Conservation (phyloP, 176 grass and related monocot genomes). For the Phoenix roebelenii region DNA sequence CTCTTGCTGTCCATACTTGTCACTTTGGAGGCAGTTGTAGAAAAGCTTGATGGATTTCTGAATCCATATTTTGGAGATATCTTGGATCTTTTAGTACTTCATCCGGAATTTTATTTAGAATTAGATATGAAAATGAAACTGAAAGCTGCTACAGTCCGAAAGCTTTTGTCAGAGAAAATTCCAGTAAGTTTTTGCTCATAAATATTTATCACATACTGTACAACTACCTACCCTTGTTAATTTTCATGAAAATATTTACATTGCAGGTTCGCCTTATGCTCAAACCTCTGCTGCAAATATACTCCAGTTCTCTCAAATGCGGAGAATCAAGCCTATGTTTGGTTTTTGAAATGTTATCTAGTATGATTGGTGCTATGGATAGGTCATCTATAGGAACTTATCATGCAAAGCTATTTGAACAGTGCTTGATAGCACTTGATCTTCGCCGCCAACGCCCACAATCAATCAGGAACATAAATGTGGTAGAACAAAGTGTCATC, state of each 20-base stretch:
- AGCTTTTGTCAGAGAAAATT: constrained; percentile 65
- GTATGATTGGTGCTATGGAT: constrained; percentile 67
- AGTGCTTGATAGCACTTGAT: constrained; percentile 74
- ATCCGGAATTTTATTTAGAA: constrained; percentile 47
- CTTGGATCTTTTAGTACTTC: constrained; percentile 59
- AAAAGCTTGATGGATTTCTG: constrained; percentile 74
- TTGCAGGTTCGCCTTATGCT: constrained; percentile 68
- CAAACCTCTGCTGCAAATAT: constrained; percentile 53
- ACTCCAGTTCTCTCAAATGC: constrained; percentile 47
- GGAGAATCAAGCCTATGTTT: constrained; percentile 63
- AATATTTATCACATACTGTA: too few relatives aligned
- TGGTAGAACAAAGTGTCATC: constrained; percentile 66
- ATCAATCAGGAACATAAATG: constrained; percentile 54
- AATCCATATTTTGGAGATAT: constrained; percentile 76
- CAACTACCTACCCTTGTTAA: too few relatives aligned
- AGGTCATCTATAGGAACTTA: constrained; percentile 61
- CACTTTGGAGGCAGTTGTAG: constrained; percentile 62
- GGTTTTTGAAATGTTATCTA: constrained; percentile 60
- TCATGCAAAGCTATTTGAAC: constrained; percentile 75
- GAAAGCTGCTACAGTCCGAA: constrained; percentile 53
- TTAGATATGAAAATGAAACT: constrained; percentile 46
- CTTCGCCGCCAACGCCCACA: constrained; percentile 50
- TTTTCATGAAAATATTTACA: neutral
- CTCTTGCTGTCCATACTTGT: constrained; percentile 48
- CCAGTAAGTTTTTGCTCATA: constrained; percentile 52